Percentiles rank a stretch among this genome's conserved stretches.
phyloP scores from a whole-genome alignment of 441 rosid species.

The Erysimum cheiri region DNA sequence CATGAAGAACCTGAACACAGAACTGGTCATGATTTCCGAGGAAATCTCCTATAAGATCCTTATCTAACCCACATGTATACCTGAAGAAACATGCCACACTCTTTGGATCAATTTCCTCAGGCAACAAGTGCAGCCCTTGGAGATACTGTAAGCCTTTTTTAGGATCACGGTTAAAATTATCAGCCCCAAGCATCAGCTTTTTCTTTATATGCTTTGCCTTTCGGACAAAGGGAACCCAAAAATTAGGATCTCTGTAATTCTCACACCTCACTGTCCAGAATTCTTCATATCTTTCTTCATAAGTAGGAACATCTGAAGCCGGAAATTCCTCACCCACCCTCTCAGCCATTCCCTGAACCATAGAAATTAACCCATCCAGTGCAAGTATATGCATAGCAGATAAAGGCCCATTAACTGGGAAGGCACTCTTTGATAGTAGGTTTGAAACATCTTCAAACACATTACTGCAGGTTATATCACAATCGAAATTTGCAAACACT shows the following conservation, averaged over 20 bases:
- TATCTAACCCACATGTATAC: conserved; percentile 91
- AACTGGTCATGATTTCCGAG: conserved; percentile 95
- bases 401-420: conserved; percentile 84
- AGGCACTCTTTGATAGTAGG: conserved; percentile 85
- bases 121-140: conserved; percentile 80
- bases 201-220: conserved; percentile 72
- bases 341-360: conserved; percentile 79
- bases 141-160: conserved; percentile 88
- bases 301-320: conserved; percentile 49
- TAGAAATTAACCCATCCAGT: conserved; percentile 79
- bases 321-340: conserved; percentile 63
- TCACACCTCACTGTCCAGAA: conserved; percentile 82
- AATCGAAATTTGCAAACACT: conserved; percentile 89
- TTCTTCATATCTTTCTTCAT: conserved; percentile 60
- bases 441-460: conserved; percentile 86
- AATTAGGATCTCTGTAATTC: conserved; percentile 62
- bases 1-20: conserved; percentile 91
- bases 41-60: conserved; percentile 88
- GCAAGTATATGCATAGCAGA: conserved; percentile 92
- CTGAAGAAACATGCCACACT: conserved; percentile 91
- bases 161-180: conserved; percentile 89
- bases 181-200: conserved; percentile 81
- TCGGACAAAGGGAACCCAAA: conserved; percentile 89
- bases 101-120: conserved; percentile 84
- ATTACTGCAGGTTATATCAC: conserved; percentile 86